Conservation (phyloP, 495 filamentous ascomycete genomes). For the Thozetella sp. region DNA sequence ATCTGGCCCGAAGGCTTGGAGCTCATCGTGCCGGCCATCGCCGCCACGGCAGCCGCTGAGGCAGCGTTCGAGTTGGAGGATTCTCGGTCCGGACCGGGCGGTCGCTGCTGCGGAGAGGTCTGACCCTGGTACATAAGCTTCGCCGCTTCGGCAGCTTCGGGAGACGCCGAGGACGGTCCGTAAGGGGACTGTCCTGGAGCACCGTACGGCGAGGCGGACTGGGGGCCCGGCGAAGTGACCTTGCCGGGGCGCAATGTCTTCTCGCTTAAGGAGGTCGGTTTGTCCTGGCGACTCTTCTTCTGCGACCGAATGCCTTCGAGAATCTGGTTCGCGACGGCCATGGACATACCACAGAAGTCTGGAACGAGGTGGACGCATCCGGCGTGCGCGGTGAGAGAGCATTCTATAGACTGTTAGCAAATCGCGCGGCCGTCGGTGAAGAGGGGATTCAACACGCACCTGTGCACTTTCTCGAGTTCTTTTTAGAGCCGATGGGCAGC, state of each 20-base stretch:
- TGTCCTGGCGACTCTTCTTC: conserved; percentile 54
- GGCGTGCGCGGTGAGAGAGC: conserved; percentile 86
- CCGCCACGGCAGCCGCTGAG: conserved; percentile 46
- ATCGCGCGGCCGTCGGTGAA: too few species aligned
- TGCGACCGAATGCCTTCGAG: conserved; percentile 66
- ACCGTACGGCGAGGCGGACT: background rate
- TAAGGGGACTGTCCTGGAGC: conserved; percentile 26
- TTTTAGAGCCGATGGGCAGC: conserved; percentile 86
- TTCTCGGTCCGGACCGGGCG: conserved; percentile 37
- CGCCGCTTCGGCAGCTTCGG: conserved; percentile 51
- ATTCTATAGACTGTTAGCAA: conserved; percentile 64
- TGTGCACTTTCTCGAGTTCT: conserved; percentile 88
- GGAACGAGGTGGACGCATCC: conserved; percentile 94
- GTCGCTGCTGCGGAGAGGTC: conserved; percentile 42
- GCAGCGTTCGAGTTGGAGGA: conserved; percentile 40
- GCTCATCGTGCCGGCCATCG: conserved; percentile 36
- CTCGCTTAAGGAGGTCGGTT: conserved; percentile 56
- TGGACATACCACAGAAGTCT: conserved; percentile 99
- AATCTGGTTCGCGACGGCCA: conserved; percentile 95
- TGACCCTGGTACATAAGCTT: conserved; percentile 53
- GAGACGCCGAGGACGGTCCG: conserved; percentile 33
- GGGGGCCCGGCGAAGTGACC: conserved; percentile 23
- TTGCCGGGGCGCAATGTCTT: conserved; percentile 66
- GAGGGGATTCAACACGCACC: conserved; percentile 51
- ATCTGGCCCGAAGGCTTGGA: conserved; percentile 20